Base-by-base conservation (phyloP, 1,284 basidiomycete genomes). In the Hemileia vastatrix region DNA sequence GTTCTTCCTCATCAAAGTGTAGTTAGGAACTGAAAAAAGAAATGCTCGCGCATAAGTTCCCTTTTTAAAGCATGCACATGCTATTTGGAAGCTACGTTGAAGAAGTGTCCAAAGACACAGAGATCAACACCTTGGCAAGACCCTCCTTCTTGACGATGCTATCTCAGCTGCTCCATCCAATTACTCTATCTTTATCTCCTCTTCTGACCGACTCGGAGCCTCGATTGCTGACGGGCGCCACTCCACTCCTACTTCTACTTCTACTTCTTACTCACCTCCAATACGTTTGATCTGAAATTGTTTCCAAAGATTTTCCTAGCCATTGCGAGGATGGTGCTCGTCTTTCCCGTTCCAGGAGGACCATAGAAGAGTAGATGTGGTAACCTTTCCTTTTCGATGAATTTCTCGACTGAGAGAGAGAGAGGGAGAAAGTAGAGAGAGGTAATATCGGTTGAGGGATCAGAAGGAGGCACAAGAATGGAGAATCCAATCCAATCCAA, bases 321-420 rank as follows among this genome's bases (percentile, higher is more conserved):
- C 36, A 98, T 87, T 6, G 94, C 95, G 18, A 98, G 81, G 66
- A 98, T 94, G 0, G 93, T 98, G 0, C 90, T 93, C 1, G 94
- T 98, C 78, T 98, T 98, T 55, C 94, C 94, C 0, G 94, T 98
- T 68, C 81, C 94, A 15, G 95, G 95, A 36, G 95, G 94, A 0
- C 94, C 94, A 73, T 98, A 98, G 77, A 98, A 92, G 50, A 98
- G 81, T 23, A 98, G 80, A 77, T 98, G 94, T 0, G 94, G 94
- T 27, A 98, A 77, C 54, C 93, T 80, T 67, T 94, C 93, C 76
- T 91, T 91, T 70, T 91, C 86, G 71, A 98, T 94, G 76, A 98
- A 98, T 75, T 87, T 88, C 76, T 94, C 90, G 76, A 97, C 93
- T 96, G 59, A 4, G 66, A 18, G n/a, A 40, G 13, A 45, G 32